Conservation (phyloP, 2,329 filamentous ascomycete genomes). For the Aspergillus fischeri region DNA sequence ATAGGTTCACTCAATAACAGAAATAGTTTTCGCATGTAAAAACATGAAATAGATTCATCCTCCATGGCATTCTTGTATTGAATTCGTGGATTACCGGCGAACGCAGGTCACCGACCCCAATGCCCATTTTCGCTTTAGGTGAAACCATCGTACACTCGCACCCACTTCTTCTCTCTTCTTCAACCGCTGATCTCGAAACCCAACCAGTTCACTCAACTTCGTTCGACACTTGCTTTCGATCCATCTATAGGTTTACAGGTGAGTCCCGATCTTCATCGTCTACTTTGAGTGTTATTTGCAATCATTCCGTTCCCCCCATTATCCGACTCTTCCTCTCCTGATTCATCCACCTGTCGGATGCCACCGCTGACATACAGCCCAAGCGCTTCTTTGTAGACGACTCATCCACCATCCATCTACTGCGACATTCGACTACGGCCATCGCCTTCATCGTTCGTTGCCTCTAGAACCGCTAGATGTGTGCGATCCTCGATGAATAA, state of each 20-base stretch:
- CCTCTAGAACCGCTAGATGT: slow-evolving; percentile 16
- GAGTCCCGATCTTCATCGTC: slow-evolving; percentile 1
- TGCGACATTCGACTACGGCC: slow-evolving; percentile 16
- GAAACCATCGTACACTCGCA: slow-evolving; percentile 33
- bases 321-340: slow-evolving; percentile 11
- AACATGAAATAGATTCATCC: not conserved
- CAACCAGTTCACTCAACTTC: slow-evolving; percentile 8
- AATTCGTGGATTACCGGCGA: slow-evolving; percentile 1
- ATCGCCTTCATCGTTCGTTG: slow-evolving; percentile 20
- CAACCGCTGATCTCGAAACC: slow-evolving; percentile 11
- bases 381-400: slow-evolving; percentile 33
- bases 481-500: slow-evolving; percentile 29
- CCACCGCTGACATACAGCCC: slow-evolving; percentile 37
- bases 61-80: not conserved
- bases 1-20: not conserved
- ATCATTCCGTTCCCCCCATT: not conserved
- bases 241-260: slow-evolving; percentile 6
- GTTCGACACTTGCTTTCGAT: slow-evolving; percentile 1
- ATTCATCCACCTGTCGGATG: slow-evolving; percentile 19
- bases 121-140: slow-evolving; percentile 35
- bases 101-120: slow-evolving; percentile 14
- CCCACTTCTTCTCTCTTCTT: slow-evolving; percentile 13
- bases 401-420: slow-evolving; percentile 23
- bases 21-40: not conserved
- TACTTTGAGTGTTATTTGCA: not conserved